Evolutionary conservation across 306 rosid species (phyloP), one percentile per base, ranked within the genome.

Genomic region (Cucurbita ficifolia): DNA sequence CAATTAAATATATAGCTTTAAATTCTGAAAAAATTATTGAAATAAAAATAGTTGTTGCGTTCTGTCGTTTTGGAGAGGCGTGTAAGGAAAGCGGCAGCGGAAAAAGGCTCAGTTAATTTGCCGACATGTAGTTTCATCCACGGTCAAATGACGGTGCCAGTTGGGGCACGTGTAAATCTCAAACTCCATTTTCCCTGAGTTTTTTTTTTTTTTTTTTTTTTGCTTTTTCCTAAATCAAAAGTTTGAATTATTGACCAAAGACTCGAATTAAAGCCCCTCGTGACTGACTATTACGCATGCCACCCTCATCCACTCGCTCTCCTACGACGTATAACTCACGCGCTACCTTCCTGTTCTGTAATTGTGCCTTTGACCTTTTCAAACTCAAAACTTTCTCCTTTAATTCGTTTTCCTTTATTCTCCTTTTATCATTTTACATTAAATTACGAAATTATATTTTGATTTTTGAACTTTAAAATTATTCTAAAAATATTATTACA

Each of bases 91-190:
- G 73, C 46, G 48, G 76, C 19, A 63, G 62, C 29, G 11, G 22
- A n/a, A 38, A 21, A 50, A 12, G 16, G 21, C 11, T 36, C 4
- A 11, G 35, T 42, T 42, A 19, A 68, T 22, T 7, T 13, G 73
- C 73, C 73, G 40, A 12, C 13, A 56, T 70, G 74, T 18, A 42
- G 77, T 70, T 83, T 84, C 59, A 77, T 81, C 81, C 67, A 40
- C 87, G 89, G 96, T 92, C 97, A 92, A 88, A 88, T 58, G 90
- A 72, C 96, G 96, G 96, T 86, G 88, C 82, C 85, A 54, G 79
- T 57, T 18, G 10, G 24, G 35, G 80, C 88, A 83, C 95, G 96
- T 87, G 86, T 80, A 77, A 19, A 58, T 68, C 72, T 60, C 17
- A 10, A 35, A 64, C 79, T 78, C 81, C 78, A 17, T 7, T 65